Percentiles rank a stretch among this genome's conserved stretches.
phyloP scores from a whole-genome alignment of 805 yeast genomes.

The Yarrowia sp. region DNA sequence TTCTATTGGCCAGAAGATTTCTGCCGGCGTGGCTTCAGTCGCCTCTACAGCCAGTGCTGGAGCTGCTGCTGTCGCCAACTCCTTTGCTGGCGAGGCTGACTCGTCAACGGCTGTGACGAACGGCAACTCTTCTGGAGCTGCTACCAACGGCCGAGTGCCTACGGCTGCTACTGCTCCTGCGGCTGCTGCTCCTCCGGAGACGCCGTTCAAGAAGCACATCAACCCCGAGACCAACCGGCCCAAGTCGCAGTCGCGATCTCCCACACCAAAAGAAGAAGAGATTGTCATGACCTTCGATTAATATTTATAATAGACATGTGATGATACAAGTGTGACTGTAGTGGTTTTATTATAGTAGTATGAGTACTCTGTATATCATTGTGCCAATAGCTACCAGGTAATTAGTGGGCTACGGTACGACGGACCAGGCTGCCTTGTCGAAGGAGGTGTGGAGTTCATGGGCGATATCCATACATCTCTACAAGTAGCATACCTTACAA shows the following conservation, averaged over 20 bases:
- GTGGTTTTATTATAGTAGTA: too few species aligned
- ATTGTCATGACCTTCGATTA: constrained; percentile 32
- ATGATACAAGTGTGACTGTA: not conserved
- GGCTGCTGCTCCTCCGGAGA: not conserved
- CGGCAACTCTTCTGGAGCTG: not conserved
- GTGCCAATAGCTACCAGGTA: too few species aligned
- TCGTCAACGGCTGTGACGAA: not conserved
- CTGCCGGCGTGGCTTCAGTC: not conserved
- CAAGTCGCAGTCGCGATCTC: constrained; percentile 3
- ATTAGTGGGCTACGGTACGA: too few species aligned
- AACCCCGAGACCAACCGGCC: not conserved
- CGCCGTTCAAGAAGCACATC: not conserved
- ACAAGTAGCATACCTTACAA: too few species aligned
- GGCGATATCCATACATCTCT: too few species aligned
- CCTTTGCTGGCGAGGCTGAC: not conserved
- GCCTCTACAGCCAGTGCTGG: constrained; percentile 13
- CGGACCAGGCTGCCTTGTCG: too few species aligned
- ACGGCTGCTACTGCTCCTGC: not conserved
- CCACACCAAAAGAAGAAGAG: constrained; percentile 23
- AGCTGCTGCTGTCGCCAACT: not conserved
- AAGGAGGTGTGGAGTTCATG: too few species aligned
- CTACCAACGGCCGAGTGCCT: not conserved
- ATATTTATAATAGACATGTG: constrained; percentile 13
- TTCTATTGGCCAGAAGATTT: not conserved
- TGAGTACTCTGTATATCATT: too few species aligned